Evolutionary conservation across 106 monocot genomes (phyloP).

Genomic region (Posidonia australis): DNA sequence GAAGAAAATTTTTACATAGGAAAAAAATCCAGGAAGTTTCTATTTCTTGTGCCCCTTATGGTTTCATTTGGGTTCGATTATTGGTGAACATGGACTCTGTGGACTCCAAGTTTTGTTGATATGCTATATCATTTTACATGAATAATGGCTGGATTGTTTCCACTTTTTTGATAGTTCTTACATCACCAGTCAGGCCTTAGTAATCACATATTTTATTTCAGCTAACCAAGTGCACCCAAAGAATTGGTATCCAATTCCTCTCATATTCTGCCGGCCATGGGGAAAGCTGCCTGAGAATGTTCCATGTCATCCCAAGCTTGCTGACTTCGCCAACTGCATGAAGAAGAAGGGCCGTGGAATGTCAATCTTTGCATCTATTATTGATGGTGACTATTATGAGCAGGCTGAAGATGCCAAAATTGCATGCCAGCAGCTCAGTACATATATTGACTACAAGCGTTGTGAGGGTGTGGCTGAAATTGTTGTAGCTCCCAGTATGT

Average conservation of each 20-base stretch:
- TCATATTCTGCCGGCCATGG: constrained; percentile 96
- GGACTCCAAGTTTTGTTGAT: too few relatives aligned
- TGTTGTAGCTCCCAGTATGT: constrained; percentile 76
- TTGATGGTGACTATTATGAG: constrained; percentile 87
- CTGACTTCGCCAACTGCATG: constrained; percentile 98
- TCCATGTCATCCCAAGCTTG: constrained; percentile 98
- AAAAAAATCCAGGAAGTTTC: too few relatives aligned
- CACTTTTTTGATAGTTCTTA: too few relatives aligned
- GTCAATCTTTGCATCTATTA: constrained; percentile 85
- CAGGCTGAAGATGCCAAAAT: constrained; percentile 83
- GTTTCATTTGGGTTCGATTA: too few relatives aligned
- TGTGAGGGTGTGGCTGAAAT: constrained; percentile 98
- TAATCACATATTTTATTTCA: background rate
- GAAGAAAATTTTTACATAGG: too few relatives aligned
- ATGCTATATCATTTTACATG: too few relatives aligned
- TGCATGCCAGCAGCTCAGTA: constrained; percentile 68
- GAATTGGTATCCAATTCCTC: constrained; percentile 98
- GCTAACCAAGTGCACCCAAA: constrained; percentile 31
- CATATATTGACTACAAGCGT: constrained; percentile 89
- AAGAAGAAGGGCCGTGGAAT: constrained; percentile 98
- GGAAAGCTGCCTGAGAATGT: constrained; percentile 97
- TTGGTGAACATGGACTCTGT: too few relatives aligned
- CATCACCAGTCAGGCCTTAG: too few relatives aligned
- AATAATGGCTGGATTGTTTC: background rate
- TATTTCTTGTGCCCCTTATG: too few relatives aligned